Evolutionary conservation across 108 stramenopile genomes (phyloP).

Genomic region (Nitzschia sp.): DNA sequence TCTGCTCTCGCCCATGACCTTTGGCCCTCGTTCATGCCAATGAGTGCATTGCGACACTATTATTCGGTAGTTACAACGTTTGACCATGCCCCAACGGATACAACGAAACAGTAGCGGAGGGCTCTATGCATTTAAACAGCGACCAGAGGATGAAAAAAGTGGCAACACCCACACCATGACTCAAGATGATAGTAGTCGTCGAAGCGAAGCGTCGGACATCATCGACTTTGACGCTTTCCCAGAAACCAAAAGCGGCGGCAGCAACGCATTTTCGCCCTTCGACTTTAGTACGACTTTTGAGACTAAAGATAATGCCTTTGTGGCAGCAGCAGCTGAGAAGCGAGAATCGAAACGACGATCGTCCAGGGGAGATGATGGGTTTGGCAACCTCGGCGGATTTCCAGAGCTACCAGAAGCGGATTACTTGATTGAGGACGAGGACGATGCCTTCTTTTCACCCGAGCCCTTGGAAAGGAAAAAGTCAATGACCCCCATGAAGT

Average conservation of each 20-base stretch:
- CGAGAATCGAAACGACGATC: not conserved
- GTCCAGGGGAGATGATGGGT: not conserved
- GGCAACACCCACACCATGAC: constrained; percentile 5
- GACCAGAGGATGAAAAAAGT: not conserved
- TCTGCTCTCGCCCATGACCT: too few relatives aligned
- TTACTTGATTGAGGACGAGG: not conserved
- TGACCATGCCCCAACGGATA: too few relatives aligned
- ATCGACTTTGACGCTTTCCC: not conserved
- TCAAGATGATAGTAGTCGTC: not conserved
- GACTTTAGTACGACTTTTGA: not conserved
- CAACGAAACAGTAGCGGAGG: too few relatives aligned
- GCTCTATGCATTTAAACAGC: too few relatives aligned
- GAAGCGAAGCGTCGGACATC: constrained; percentile 1
- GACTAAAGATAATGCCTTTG: not conserved
- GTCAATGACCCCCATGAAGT: not conserved
- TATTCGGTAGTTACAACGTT: too few relatives aligned
- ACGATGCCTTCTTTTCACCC: not conserved
- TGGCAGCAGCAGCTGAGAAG: not conserved
- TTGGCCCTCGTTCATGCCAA: too few relatives aligned
- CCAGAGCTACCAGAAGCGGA: not conserved
- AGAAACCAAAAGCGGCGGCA: not conserved
- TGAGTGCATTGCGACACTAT: too few relatives aligned
- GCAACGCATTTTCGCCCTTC: not conserved
- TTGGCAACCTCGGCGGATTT: not conserved
- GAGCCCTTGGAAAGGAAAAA: not conserved